A percentile compares a stretch with the other conserved stretches of the same genome.
Conservation (phyloP, 1,284 basidiomycete species). For the Irpex lacteus region DNA sequence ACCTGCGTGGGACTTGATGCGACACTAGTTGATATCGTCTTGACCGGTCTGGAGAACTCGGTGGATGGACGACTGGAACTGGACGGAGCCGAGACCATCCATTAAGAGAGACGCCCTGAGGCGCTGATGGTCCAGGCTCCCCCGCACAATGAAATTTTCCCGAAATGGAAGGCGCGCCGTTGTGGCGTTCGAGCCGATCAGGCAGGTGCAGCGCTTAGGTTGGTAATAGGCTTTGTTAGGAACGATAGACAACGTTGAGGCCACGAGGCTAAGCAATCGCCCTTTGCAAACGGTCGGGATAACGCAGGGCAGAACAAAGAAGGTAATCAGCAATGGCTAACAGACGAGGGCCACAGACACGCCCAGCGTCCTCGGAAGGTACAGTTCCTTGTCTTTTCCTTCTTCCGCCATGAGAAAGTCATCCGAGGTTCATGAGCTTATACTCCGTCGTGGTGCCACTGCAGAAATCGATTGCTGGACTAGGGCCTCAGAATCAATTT, state of each 20-base stretch:
- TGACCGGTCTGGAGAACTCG: conserved; percentile 2
- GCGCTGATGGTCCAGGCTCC: neutral
- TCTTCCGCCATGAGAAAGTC: neutral
- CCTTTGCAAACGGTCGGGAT: neutral
- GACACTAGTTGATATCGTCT: neutral
- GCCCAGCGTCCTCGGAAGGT: conserved; percentile 60
- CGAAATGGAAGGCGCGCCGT: neutral
- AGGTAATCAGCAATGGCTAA: conserved; percentile 42
- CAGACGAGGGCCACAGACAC: conserved; percentile 44
- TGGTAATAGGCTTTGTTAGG: conserved; percentile 1
- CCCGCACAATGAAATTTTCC: neutral
- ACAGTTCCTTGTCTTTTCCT: conserved; percentile 1
- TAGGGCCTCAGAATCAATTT: neutral
- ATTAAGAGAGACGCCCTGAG: neutral
- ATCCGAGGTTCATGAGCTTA: neutral
- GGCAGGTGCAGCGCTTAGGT: neutral
- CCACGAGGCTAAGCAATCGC: neutral
- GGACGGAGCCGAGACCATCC: neutral
- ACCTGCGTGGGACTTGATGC: neutral
- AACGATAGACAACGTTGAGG: neutral
- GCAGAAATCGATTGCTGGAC: conserved; percentile 8
- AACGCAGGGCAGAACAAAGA: neutral
- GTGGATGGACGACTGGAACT: neutral
- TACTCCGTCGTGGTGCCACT: neutral
- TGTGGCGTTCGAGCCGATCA: neutral